phyloP scores from a whole-genome alignment of 1,284 basidiomycete genomes.

The Rhodotorula sp. region DNA sequence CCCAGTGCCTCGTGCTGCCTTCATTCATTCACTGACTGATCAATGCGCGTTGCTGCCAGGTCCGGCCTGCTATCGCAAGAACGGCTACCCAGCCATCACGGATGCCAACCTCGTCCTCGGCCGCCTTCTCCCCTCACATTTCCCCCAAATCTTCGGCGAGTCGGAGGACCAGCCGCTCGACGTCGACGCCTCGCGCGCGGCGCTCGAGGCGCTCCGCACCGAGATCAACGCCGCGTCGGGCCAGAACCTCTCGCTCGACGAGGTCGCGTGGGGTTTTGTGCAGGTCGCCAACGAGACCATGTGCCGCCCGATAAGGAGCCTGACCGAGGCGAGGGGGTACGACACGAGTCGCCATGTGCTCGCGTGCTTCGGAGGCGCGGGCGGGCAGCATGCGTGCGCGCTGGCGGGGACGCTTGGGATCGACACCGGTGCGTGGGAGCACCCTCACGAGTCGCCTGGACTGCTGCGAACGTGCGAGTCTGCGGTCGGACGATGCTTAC shows the following conservation, averaged over 20 bases:
- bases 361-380: constrained; percentile 49
- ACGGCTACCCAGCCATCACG: constrained; percentile 78
- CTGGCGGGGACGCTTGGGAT: constrained; percentile 11
- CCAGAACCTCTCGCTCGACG: constrained; percentile 66
- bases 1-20: no score
- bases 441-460: no score
- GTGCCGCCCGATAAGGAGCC: constrained; percentile 34
- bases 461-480: background rate
- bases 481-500: background rate
- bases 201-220: constrained; percentile 66
- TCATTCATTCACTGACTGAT: background rate
- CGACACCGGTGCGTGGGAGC: constrained; percentile 1
- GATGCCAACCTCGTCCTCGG: constrained; percentile 84
- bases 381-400: constrained; percentile 71
- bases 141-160: constrained; percentile 70
- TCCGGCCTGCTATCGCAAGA: constrained; percentile 69
- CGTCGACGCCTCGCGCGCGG: constrained; percentile 62
- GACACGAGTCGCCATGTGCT: constrained; percentile 33
- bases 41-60: background rate
- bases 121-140: constrained; percentile 65
- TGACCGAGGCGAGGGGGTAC: constrained; percentile 43
- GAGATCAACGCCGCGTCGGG: constrained; percentile 61
- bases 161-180: constrained; percentile 80
- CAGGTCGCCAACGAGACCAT: constrained; percentile 53
- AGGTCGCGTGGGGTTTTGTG: constrained; percentile 85